Conservation (phyloP, 768 basidiomycete species). For the Naganishia friedmannii region DNA sequence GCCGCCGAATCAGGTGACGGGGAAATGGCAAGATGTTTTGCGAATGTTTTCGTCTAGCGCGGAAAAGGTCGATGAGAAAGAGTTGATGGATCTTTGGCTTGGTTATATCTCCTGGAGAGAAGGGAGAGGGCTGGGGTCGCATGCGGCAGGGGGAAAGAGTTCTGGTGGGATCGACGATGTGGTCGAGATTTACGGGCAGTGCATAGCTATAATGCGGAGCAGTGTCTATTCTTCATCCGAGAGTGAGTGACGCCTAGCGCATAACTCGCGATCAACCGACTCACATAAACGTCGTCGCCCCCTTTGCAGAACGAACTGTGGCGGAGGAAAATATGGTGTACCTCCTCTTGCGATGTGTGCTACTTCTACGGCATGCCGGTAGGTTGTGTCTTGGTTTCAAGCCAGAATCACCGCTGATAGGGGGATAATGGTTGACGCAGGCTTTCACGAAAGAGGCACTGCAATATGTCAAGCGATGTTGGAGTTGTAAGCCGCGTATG, state of each 20-base stretch:
- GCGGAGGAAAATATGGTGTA: slow-evolving; percentile 53
- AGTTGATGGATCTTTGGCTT: slow-evolving; percentile 47
- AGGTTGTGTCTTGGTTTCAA: slow-evolving; percentile 14
- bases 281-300: neutral
- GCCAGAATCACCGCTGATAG: too few relatives aligned
- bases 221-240: slow-evolving; percentile 25
- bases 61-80: slow-evolving; percentile 18
- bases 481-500: slow-evolving; percentile 51
- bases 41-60: slow-evolving; percentile 12
- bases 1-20: slow-evolving; percentile 42
- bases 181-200: slow-evolving; percentile 47
- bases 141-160: slow-evolving; percentile 26
- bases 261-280: neutral
- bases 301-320: slow-evolving; percentile 34
- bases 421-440: slow-evolving; percentile 33
- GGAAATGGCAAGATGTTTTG: slow-evolving; percentile 49
- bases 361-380: slow-evolving; percentile 53
- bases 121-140: slow-evolving; percentile 43
- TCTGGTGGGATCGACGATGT: slow-evolving; percentile 47
- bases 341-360: slow-evolving; percentile 47
- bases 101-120: slow-evolving; percentile 51
- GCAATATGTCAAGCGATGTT: slow-evolving; percentile 53
- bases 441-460: slow-evolving; percentile 51
- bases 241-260: slow-evolving; percentile 19
- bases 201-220: slow-evolving; percentile 36